A percentile compares a stretch with the other conserved stretches of the same genome.
Conservation (phyloP, 1,284 basidiomycete genomes). For the Melanopsichium pennsylvanicum region DNA sequence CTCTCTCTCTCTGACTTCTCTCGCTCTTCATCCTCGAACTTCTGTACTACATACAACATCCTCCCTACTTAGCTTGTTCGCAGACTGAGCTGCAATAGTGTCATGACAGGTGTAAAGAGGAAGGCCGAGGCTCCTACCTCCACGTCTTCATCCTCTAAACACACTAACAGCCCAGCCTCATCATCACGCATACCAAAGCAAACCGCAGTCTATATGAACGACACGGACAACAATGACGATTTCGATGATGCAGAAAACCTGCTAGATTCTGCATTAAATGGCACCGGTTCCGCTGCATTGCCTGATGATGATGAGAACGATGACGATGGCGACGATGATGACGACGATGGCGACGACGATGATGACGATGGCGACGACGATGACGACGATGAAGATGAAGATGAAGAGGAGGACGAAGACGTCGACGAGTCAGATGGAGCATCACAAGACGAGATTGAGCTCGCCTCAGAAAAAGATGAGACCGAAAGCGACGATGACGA, state of each 20-base stretch:
- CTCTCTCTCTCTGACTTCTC: too few species aligned
- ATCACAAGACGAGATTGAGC: constrained; percentile 28
- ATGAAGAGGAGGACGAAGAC: too few species aligned
- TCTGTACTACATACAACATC: background rate
- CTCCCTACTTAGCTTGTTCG: background rate
- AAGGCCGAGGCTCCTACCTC: constrained; percentile 31
- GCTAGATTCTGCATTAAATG: constrained; percentile 35
- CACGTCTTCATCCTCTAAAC: constrained; percentile 22
- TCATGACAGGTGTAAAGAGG: constrained; percentile 49
- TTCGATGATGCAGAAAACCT: constrained; percentile 59
- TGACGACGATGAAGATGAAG: constrained; percentile 31
- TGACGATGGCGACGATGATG: constrained; percentile 53
- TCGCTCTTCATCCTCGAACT: too few species aligned
- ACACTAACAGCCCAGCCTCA: constrained; percentile 11
- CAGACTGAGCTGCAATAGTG: background rate
- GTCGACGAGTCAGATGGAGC: constrained; percentile 15
- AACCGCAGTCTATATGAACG: constrained; percentile 14
- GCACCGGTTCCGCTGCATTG: constrained; percentile 40
- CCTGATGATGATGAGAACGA: constrained; percentile 27
- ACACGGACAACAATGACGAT: constrained; percentile 56
- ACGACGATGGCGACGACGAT: constrained; percentile 35
- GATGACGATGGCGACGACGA: constrained; percentile 36
- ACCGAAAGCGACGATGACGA: constrained; percentile 14
- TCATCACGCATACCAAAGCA: constrained; percentile 9
- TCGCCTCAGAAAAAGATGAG: constrained; percentile 31